Base-by-base conservation (phyloP, 2,329 filamentous ascomycete genomes). In the Diplodia sapinea region DNA sequence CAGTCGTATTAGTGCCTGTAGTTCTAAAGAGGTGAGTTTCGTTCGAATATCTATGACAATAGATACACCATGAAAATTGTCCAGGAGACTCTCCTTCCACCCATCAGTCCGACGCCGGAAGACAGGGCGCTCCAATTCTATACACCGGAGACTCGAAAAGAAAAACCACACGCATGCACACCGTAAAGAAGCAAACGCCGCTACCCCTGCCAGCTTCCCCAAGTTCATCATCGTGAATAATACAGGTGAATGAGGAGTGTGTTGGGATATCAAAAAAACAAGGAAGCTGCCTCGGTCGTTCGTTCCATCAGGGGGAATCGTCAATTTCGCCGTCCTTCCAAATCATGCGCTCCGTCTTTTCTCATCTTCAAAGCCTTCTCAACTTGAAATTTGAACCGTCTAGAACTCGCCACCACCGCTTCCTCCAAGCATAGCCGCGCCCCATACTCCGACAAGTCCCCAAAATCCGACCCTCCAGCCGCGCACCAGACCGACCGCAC, bases 401-500 rank as follows among this genome's bases (percentile, higher is more conserved):
- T 67, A 79, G 59, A 79, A 79, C 70, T 79, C 78, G 0, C 78
- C 78, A 4, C 78, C 78, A 0, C 77, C 75, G 20, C 40, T 52
- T 26, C 75, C 77, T 2, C 78, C 78, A 55, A 91, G 79, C 29
- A 90, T 84, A 43, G 87, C 86, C 29, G 89, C 89, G 8, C 88
- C 87, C 90, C 90, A 93, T 11, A 93, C 83, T 9, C 90, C 90
- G 12, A 92, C 87, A 7, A 93, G 77, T 0, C 90, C 90, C 89
- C 90, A 92, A 82, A 91, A 91, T 68, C 88, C 91, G 47, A 92
- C 89, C 76, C 91, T 88, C 89, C 90, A 93, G 0, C 90, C 90
- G 38, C 90, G 82, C 85, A 89, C 91, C 13, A 92, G 81, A 0
- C 90, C 90, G 51, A 88, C 83, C 9, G 89, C 75, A 4, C 90